Conservation (phyloP, 129 eudicot genomes). For the Helianthus annuus region DNA sequence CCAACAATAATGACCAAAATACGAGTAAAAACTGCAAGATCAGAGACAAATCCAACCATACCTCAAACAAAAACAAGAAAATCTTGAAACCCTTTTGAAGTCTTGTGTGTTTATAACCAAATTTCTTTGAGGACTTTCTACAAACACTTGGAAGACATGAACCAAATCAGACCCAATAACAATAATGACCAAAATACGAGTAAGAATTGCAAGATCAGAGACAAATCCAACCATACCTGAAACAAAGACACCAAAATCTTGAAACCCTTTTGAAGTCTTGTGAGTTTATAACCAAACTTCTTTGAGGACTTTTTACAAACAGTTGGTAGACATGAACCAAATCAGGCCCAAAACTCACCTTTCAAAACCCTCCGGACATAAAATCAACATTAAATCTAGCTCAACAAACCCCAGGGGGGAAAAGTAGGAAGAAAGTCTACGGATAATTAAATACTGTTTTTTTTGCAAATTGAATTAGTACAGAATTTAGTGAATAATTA, state of each 20-base stretch:
- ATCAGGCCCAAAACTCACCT: constrained; percentile 30
- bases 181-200: neutral
- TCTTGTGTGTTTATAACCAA: neutral
- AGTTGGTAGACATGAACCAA: constrained; percentile 34
- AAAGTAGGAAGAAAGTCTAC: constrained; percentile 27
- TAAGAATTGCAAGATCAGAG: constrained; percentile 28
- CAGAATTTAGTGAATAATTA: constrained; percentile 11
- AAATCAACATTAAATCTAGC: constrained; percentile 52
- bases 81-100: neutral
- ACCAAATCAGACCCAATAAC: constrained; percentile 39
- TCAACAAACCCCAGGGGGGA: constrained; percentile 41
- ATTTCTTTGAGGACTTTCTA: constrained; percentile 26
- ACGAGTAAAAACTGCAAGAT: too few species aligned
- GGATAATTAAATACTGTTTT: constrained; percentile 17
- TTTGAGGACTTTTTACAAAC: constrained; percentile 31
- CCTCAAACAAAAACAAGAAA: too few species aligned
- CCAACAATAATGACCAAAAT: too few species aligned
- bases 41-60: too few species aligned
- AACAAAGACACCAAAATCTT: constrained; percentile 24
- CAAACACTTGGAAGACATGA: constrained; percentile 32
- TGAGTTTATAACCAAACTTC: constrained; percentile 5
- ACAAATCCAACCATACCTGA: constrained; percentile 39
- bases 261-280: constrained; percentile 11
- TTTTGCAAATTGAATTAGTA: constrained; percentile 11
- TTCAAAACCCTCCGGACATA: constrained; percentile 32